Evolutionary conservation across 2,329 filamentous ascomycete species (phyloP).

Genomic region (Cryphonectria radicalis): DNA sequence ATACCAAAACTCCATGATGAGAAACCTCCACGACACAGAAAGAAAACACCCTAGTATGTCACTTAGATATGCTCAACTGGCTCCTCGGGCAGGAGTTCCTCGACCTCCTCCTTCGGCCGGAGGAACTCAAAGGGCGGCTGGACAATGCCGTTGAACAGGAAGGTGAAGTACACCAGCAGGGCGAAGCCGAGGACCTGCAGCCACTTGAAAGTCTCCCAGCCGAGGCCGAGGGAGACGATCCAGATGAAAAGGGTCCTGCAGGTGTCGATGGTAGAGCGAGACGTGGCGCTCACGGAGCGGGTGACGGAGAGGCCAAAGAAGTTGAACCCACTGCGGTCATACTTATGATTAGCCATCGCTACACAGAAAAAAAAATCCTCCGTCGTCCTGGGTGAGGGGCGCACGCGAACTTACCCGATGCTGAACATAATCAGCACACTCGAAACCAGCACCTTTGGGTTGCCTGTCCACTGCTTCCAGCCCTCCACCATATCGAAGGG

Average conservation of each 20-base stretch:
- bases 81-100: conserved; percentile 77
- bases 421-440: conserved; percentile 95
- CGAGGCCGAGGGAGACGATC: conserved; percentile 88
- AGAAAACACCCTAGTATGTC: background rate
- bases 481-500: conserved; percentile 92
- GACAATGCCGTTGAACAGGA: conserved; percentile 95
- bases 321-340: conserved; percentile 80
- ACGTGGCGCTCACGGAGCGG: conserved; percentile 84
- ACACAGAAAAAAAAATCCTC: background rate
- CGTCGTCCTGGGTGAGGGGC: conserved; percentile 31
- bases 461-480: conserved; percentile 76
- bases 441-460: conserved; percentile 72
- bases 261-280: conserved; percentile 94
- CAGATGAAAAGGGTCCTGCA: conserved; percentile 98
- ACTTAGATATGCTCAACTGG: conserved; percentile 71
- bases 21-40: background rate
- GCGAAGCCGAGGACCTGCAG: conserved; percentile 89
- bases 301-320: conserved; percentile 98
- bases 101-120: conserved; percentile 56
- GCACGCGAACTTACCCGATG: conserved; percentile 72
- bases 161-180: conserved; percentile 93
- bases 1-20: background rate
- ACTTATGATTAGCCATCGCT: conserved; percentile 22
- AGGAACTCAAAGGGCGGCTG: conserved; percentile 77
- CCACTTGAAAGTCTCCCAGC: conserved; percentile 98